Conservation (phyloP, 352 stramenopile genomes). For the Phytophthora cactorum region DNA sequence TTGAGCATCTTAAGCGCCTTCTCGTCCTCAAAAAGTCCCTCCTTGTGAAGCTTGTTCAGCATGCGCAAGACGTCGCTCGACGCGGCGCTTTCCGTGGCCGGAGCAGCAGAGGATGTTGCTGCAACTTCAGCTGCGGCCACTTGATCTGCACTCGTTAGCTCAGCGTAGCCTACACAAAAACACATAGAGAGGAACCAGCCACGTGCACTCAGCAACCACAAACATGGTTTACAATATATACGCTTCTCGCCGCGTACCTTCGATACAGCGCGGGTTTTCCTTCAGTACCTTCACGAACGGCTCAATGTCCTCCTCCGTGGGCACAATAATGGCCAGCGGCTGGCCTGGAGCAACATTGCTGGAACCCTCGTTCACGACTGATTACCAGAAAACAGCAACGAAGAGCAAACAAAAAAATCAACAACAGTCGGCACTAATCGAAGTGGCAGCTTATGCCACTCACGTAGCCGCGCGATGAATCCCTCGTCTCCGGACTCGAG, state of each 20-base stretch:
- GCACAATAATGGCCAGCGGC: constrained; percentile 80
- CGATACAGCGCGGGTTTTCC: constrained; percentile 62
- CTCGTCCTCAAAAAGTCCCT: constrained; percentile 73
- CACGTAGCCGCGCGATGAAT: constrained; percentile 79
- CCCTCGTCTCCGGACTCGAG: constrained; percentile 83
- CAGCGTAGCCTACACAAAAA: constrained; percentile 40
- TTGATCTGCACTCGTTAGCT: constrained; percentile 21
- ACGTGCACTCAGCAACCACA: not conserved
- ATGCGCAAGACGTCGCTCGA: constrained; percentile 75
- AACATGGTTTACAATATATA: not conserved
- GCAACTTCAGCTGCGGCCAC: constrained; percentile 25
- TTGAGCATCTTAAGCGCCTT: constrained; percentile 81
- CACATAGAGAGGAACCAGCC: not conserved
- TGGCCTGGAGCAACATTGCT: constrained; percentile 69
- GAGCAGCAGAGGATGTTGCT: constrained; percentile 4
- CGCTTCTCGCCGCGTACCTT: constrained; percentile 43
- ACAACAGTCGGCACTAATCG: not conserved
- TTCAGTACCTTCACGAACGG: constrained; percentile 66
- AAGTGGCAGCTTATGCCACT: constrained; percentile 21
- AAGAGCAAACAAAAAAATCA: not conserved
- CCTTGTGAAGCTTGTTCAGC: constrained; percentile 83
- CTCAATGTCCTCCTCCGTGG: constrained; percentile 61
- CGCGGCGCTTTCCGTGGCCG: constrained; percentile 42
- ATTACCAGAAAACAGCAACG: constrained; percentile 4
- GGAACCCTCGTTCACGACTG: constrained; percentile 70